A percentile compares a stretch with the other conserved stretches of the same genome.
Evolutionary conservation across 1,284 basidiomycete species (phyloP).

Genomic region (Puccinia horiana): DNA sequence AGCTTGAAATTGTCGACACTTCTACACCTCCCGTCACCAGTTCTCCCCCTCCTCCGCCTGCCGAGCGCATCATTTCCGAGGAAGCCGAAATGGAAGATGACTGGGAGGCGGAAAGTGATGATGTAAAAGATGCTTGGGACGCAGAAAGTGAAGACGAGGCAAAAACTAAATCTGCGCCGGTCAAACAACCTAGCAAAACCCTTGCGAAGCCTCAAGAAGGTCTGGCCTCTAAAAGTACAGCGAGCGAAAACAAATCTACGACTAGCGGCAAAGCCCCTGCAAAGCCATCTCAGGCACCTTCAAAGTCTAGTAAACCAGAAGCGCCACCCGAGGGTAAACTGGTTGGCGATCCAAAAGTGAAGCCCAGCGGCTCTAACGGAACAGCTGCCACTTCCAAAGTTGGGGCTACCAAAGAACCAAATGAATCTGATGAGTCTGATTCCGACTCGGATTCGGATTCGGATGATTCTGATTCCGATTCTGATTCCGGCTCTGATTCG

Average conservation of each 20-base stretch:
- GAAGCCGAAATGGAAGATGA: constrained; percentile 69
- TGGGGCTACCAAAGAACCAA: not conserved
- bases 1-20: constrained; percentile 29
- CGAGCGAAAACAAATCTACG: constrained; percentile 46
- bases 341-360: constrained; percentile 54
- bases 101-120: constrained; percentile 81
- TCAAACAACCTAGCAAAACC: constrained; percentile 41
- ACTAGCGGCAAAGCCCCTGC: constrained; percentile 44
- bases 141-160: constrained; percentile 55
- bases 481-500: constrained; percentile 62
- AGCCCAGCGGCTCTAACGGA: constrained; percentile 14
- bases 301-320: constrained; percentile 59
- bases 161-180: constrained; percentile 6
- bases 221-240: constrained; percentile 33
- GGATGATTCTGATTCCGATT: constrained; percentile 58
- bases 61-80: constrained; percentile 58
- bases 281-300: constrained; percentile 50
- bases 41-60: constrained; percentile 59
- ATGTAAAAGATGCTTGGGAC: constrained; percentile 58
- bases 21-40: constrained; percentile 1
- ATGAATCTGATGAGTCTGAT: constrained; percentile 53
- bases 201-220: constrained; percentile 51
- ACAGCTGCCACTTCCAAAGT: not conserved
- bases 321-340: constrained; percentile 55
- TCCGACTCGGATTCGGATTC: constrained; percentile 60